These are phyloP conservation scores for Calophaca sinica DNA, from an alignment of 306 rosid genomes.

Conservation along the genomic window DNA sequence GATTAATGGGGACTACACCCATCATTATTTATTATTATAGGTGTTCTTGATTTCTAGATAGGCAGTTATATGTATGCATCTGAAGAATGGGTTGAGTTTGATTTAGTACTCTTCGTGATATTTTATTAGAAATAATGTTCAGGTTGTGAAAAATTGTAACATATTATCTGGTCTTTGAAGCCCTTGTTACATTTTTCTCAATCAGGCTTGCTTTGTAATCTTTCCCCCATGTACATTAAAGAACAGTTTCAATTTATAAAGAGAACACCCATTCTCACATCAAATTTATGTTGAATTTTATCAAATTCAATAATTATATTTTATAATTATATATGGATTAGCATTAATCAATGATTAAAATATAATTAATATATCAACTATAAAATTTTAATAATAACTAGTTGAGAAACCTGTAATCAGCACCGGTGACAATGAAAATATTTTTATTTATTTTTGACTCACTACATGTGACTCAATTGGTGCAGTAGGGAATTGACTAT, in stretches of 20 bases:
- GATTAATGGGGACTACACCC: slow-evolving; percentile 1
- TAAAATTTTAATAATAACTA: too few relatives aligned
- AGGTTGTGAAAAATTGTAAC: slow-evolving; percentile 43
- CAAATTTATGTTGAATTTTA: neutral
- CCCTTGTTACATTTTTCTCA: slow-evolving; percentile 9
- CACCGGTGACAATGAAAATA: too few relatives aligned
- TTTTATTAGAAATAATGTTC: slow-evolving; percentile 40
- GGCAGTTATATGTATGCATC: slow-evolving; percentile 11
- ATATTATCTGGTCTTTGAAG: slow-evolving; percentile 38
- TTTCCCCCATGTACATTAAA: slow-evolving; percentile 13
- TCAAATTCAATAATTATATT: too few relatives aligned
- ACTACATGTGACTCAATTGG: too few relatives aligned
- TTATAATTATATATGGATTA: too few relatives aligned
- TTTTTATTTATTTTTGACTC: too few relatives aligned
- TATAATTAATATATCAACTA: too few relatives aligned
- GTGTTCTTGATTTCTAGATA: slow-evolving; percentile 35
- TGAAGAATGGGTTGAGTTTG: slow-evolving; percentile 23
- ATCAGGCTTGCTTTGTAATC: slow-evolving; percentile 28
- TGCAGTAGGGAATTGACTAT: too few relatives aligned
- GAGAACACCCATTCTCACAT: neutral
- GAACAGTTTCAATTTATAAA: slow-evolving; percentile 11
- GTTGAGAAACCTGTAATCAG: too few relatives aligned
- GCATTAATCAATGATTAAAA: too few relatives aligned
- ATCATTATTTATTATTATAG: neutral
- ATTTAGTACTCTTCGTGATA: slow-evolving; percentile 11